Base-by-base conservation (phyloP, 2,329 filamentous ascomycete genomes). In the Colletotrichum gigasporum region DNA sequence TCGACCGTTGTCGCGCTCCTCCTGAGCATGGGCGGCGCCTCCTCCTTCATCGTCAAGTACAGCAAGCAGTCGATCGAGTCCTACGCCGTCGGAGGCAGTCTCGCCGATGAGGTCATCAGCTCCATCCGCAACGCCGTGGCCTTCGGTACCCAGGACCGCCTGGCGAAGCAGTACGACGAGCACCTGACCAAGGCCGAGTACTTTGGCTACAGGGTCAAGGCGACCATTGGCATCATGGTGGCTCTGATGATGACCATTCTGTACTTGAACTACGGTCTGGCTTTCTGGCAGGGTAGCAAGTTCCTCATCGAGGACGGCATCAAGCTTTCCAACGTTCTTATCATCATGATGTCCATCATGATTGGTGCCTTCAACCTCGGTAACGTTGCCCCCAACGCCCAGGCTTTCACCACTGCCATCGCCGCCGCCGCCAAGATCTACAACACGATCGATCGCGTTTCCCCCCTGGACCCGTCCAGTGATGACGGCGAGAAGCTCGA, bases 91-190 rank as follows among this genome's bases (percentile, higher is more conserved):
- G 95, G 94, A 68, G 95, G 94, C 60, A 94, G 91, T 2, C 86
- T 98, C 11, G 95, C 93, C 4, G 96, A 98, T 73, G 96, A 99
- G 78, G 95, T 97, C 56, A 87, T 99, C 71, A 94, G 93, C 76
- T 97, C 94, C 1, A 91, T 98, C 69, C 90, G 96, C 67, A 98
- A 97, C 73, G 92, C 95, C 6, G 89, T 93, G 7, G 96, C 96
- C 28, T 99, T 97, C 72, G 93, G 93, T 42, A 97, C 94, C 0
- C 94, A 98, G 76, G 91, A 95, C 59, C 94, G 95, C 68, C 85
- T 98, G n/a, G 93, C 95, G 10, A 85, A 85, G 67, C 91, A 95
- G 75, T 98, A 98, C 74, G 92, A 97, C 70, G 75, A 73, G 2
- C 92, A 97, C 74, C 82, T 98, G 30, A 78, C 79, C 42, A 84